phyloP scores from a whole-genome alignment of 768 basidiomycete species.

The Cystobasidium ongulense region DNA sequence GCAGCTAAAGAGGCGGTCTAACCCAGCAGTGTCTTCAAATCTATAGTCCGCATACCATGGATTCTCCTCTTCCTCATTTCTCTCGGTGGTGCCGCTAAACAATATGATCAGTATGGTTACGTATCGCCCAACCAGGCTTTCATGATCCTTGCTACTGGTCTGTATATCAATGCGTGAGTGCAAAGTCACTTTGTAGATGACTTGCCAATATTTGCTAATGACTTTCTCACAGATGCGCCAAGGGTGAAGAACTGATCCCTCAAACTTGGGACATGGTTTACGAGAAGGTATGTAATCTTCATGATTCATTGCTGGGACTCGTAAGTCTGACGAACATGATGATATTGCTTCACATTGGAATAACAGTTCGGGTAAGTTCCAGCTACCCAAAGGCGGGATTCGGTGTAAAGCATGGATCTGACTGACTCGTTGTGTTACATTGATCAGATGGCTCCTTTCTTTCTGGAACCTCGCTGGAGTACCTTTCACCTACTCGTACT shows the following conservation, averaged over 20 bases:
- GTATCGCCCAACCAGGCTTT: constrained; percentile 94
- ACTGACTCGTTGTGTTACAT: background rate
- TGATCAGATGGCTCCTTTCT: constrained; percentile 35
- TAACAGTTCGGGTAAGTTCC: constrained; percentile 13
- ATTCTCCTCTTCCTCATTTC: constrained; percentile 87
- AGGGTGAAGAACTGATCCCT: constrained; percentile 71
- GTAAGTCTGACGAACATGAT: background rate
- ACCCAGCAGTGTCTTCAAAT: constrained; percentile 42
- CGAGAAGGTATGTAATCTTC: constrained; percentile 57
- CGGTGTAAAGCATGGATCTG: background rate
- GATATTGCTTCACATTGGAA: too few species aligned
- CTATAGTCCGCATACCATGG: constrained; percentile 71
- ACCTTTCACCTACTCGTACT: constrained; percentile 93
- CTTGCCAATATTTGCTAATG: background rate
- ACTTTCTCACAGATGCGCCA: constrained; percentile 32
- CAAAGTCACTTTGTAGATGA: background rate
- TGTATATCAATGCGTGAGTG: constrained; percentile 90
- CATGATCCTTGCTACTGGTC: constrained; percentile 87
- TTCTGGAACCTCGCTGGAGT: constrained; percentile 59
- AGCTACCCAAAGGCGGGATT: constrained; percentile 33
- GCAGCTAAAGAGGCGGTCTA: background rate
- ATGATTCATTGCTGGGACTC: background rate
- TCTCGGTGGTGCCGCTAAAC: constrained; percentile 86
- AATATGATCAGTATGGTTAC: constrained; percentile 84
- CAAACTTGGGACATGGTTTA: constrained; percentile 99